Evolutionary conservation across 139 green algal species (phyloP).

Genomic region (Coccomyxa sp.): DNA sequence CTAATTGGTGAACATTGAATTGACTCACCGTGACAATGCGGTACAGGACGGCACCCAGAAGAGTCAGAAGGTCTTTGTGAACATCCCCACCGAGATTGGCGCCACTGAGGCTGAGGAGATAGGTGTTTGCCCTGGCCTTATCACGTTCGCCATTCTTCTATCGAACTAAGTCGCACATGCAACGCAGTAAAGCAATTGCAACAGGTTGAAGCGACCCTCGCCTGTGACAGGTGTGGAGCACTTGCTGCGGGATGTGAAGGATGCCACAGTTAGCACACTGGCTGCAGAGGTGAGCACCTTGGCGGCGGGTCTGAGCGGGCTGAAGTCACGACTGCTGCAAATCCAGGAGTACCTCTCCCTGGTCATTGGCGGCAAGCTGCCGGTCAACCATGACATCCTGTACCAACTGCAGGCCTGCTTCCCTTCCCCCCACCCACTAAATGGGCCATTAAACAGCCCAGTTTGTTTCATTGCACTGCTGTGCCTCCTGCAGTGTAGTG

Average conservation of each 20-base stretch:
- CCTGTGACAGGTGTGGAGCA: constrained; percentile 87
- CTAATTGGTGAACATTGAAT: background rate
- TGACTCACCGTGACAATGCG: background rate
- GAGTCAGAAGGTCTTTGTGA: constrained; percentile 85
- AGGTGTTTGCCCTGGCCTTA: constrained; percentile 30
- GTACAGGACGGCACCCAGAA: constrained; percentile 91
- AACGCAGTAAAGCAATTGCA: background rate
- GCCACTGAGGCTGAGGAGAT: constrained; percentile 98
- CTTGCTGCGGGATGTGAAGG: constrained; percentile 94
- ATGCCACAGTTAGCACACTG: constrained; percentile 86
- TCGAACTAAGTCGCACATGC: background rate
- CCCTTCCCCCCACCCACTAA: background rate
- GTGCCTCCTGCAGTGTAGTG: background rate
- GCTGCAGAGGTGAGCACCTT: constrained; percentile 64
- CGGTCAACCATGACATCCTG: constrained; percentile 97
- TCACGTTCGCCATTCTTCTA: background rate
- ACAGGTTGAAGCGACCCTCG: too few relatives aligned
- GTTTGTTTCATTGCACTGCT: background rate
- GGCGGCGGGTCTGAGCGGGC: constrained; percentile 37
- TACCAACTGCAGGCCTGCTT: constrained; percentile 71
- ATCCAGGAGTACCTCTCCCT: constrained; percentile 83
- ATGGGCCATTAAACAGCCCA: background rate
- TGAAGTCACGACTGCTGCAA: constrained; percentile 65
- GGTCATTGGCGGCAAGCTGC: constrained; percentile 80
- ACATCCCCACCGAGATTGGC: constrained; percentile 90